A percentile compares a stretch with the other conserved stretches of the same genome.
Conservation (phyloP, 345 rosid genomes). For the Angophora floribunda region DNA sequence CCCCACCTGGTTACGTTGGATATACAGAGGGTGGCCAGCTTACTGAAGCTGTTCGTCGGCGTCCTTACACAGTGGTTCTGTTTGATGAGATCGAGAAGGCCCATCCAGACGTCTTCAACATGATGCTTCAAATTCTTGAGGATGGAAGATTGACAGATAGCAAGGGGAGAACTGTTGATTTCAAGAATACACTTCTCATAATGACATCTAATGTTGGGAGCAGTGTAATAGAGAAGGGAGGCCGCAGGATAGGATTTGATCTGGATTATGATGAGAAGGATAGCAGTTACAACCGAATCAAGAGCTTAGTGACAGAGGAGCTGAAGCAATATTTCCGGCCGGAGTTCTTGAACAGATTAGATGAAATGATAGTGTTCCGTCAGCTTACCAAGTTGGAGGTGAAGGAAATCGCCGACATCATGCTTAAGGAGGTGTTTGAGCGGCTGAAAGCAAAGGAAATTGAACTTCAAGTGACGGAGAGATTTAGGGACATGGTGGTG, state of each 20-base stretch:
- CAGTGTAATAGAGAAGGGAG: conserved; percentile 23
- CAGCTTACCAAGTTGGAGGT: conserved; percentile 33
- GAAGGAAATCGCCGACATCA: conserved; percentile 40
- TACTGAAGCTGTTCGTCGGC: conserved; percentile 50
- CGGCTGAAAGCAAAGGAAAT: conserved; percentile 39
- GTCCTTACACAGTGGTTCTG: conserved; percentile 36
- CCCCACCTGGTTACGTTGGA: conserved; percentile 62
- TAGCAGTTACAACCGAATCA: conserved; percentile 16
- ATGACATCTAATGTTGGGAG: conserved; percentile 57
- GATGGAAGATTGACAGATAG: conserved; percentile 54
- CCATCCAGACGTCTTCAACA: conserved; percentile 54
- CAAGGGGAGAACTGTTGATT: conserved; percentile 48
- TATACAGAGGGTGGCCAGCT: conserved; percentile 54
- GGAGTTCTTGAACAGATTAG: conserved; percentile 56
- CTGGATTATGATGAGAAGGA: conserved; percentile 17
- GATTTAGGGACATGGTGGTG: conserved; percentile 32
- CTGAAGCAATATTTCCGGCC: conserved; percentile 46
- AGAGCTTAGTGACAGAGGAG: conserved; percentile 26
- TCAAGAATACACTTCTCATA: conserved; percentile 52
- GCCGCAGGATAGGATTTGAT: conserved; percentile 1
- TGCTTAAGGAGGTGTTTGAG: conserved; percentile 33
- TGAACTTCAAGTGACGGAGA: conserved; percentile 34
- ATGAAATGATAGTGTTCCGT: conserved; percentile 55
- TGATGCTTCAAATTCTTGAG: conserved; percentile 51
- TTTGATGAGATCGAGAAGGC: conserved; percentile 73